A percentile compares a stretch with the other conserved stretches of the same genome.
Evolutionary conservation across 1,139 yeast genomes (phyloP).

Genomic region (Taphrina wiesneri): DNA sequence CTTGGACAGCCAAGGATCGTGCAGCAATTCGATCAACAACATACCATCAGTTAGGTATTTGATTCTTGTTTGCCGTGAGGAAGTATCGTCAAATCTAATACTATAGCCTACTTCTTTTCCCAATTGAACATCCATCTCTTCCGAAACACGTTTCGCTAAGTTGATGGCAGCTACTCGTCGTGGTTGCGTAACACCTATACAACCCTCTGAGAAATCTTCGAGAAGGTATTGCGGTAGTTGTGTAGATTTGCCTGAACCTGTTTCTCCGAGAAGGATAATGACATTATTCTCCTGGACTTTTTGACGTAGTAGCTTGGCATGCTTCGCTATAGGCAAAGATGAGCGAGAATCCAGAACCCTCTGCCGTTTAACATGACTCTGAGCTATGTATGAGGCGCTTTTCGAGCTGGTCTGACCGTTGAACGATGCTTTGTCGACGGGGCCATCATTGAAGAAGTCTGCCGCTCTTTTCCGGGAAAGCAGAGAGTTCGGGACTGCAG

Average conservation of each 20-base stretch:
- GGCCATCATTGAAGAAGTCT: conserved; percentile 23
- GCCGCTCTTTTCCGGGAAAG: conserved; percentile 10
- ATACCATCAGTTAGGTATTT: conserved; percentile 96
- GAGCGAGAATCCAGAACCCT: conserved; percentile 27
- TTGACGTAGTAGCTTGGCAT: conserved; percentile 62
- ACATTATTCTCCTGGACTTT: conserved; percentile 62
- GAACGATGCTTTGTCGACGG: background rate
- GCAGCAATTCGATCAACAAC: conserved; percentile 86
- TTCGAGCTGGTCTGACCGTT: background rate
- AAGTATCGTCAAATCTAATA: conserved; percentile 74
- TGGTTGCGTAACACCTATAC: conserved; percentile 92
- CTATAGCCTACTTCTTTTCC: conserved; percentile 90
- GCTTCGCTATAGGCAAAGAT: conserved; percentile 45
- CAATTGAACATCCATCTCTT: conserved; percentile 68
- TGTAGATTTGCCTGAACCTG: conserved; percentile 97
- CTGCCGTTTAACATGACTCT: conserved; percentile 13
- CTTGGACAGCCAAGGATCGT: conserved; percentile 61
- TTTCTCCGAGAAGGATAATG: conserved; percentile 86
- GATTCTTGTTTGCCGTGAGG: conserved; percentile 58
- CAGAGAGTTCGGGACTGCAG: background rate
- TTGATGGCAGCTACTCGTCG: conserved; percentile 97
- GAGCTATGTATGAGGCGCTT: background rate
- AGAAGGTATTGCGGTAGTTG: conserved; percentile 81
- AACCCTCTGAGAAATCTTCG: conserved; percentile 47
- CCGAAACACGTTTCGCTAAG: conserved; percentile 87